Evolutionary conservation across 2,329 filamentous ascomycete genomes (phyloP), one percentile per base, ranked within the genome.

Genomic region (Hymenoscyphus salicellus): DNA sequence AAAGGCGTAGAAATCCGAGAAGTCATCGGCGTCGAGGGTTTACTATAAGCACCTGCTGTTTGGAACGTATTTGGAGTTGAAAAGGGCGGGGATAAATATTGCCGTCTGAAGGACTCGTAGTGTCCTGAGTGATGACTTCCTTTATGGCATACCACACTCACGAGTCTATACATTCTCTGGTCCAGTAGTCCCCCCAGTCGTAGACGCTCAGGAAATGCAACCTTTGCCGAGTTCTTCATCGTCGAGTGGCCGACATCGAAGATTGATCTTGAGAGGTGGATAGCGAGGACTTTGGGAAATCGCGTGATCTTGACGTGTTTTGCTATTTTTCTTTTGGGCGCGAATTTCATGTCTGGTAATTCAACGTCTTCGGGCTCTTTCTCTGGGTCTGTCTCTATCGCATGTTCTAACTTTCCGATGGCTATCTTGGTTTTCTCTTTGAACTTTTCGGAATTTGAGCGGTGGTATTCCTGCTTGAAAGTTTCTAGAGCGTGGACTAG

Each of bases 71-170:
- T 89, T 0, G 90, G 87, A 7, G 94, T 97, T 1, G 92, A 90
- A 75, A 88, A 98, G 0, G 93, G 93, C 2, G 89, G 80, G 60
- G 89, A 86, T 8, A 92, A 79, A 65, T 91, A 89, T 77, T 98
- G 95, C 43, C 95, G 86, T 38, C 95, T 86, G 77, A 98, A 98
- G 0, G 93, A 94, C 77, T 99, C 95, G 79, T 99, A 99, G 75
- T 99, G 95, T 0, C 95, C 95, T 72, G 93, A 97, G 74, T 97
- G 89, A 76, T 99, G 95, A 67, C 91, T 96, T 43, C 95, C 95
- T 73, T 96, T 96, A 75, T 99, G 95, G 26, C 92, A 96, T 41
- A 99, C 92, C 41, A 96, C 86, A 14, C 90, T 92, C 0, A 96
- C 84, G 5, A 99, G 82, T 72, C 89, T 92, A 78, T 97, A 99